Conservation (phyloP, 208 protist genomes). For the Leishmania tropica region DNA sequence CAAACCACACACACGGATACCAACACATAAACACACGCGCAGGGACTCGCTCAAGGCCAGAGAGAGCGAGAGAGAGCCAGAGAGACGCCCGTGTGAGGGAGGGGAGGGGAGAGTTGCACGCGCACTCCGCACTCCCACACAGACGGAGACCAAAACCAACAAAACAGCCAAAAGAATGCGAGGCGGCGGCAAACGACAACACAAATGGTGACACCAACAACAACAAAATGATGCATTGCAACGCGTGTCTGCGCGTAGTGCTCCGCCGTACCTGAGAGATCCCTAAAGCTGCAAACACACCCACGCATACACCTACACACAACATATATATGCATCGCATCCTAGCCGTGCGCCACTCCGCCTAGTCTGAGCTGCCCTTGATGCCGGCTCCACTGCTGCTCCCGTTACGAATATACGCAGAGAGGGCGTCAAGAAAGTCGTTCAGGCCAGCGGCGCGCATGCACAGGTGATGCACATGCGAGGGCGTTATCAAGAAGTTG, state of each 20-base stretch:
- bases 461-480: conserved; percentile 28
- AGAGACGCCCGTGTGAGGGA: too few species aligned
- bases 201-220: too few species aligned
- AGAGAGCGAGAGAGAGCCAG: neutral
- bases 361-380: neutral
- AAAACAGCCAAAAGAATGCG: too few species aligned
- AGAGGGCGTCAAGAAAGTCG: conserved; percentile 13
- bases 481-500: conserved; percentile 24
- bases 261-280: neutral
- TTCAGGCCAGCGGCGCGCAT: conserved; percentile 11
- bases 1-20: neutral
- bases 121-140: too few species aligned
- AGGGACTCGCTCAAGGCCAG: neutral
- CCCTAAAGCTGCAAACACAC: too few species aligned
- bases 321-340: neutral
- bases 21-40: neutral
- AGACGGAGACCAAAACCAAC: too few species aligned
- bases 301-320: neutral
- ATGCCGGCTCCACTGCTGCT: neutral
- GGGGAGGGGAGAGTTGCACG: too few species aligned
- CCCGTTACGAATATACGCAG: conserved; percentile 11
- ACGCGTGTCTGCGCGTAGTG: neutral
- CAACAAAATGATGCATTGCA: too few species aligned
- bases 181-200: too few species aligned
- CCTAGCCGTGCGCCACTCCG: too few species aligned